These are phyloP conservation scores for Malus orientalis DNA, from an alignment of 306 rosid species.

Conservation along the genomic window DNA sequence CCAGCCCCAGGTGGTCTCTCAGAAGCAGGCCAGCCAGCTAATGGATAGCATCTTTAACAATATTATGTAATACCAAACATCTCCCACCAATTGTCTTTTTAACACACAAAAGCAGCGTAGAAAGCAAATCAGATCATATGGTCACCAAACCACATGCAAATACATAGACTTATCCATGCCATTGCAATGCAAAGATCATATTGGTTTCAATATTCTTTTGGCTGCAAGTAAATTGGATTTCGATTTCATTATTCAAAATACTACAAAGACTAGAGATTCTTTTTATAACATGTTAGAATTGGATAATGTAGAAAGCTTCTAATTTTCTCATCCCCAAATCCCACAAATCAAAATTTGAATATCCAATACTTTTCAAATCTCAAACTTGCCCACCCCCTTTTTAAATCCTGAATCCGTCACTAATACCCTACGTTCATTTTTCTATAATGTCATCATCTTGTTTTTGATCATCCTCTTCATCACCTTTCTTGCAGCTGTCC, in stretches of 20 bases:
- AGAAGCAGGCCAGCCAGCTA: constrained; percentile 37
- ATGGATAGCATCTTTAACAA: background rate
- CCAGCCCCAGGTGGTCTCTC: constrained; percentile 47
- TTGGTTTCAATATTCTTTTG: background rate
- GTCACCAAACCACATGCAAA: constrained; percentile 24
- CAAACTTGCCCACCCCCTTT: background rate
- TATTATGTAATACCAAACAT: constrained; percentile 6
- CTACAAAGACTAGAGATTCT: background rate
- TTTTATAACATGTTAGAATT: constrained; percentile 26
- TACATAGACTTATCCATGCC: constrained; percentile 11
- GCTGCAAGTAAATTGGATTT: background rate
- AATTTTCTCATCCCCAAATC: background rate
- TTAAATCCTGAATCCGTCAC: no score
- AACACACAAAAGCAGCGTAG: background rate
- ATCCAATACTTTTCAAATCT: constrained; percentile 1
- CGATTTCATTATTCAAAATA: constrained; percentile 14
- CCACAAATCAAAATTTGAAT: constrained; percentile 1
- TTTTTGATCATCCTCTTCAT: constrained; percentile 28
- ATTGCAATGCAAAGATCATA: background rate
- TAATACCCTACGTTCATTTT: constrained; percentile 5
- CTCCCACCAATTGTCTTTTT: background rate
- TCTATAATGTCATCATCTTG: background rate
- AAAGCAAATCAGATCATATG: constrained; percentile 4
- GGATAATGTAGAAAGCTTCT: constrained; percentile 4
- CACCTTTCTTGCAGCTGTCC: constrained; percentile 40